Percentiles rank a stretch among this genome's conserved stretches.
Conservation (phyloP, 495 filamentous ascomycete species). For the Daldinia caldariorum region DNA sequence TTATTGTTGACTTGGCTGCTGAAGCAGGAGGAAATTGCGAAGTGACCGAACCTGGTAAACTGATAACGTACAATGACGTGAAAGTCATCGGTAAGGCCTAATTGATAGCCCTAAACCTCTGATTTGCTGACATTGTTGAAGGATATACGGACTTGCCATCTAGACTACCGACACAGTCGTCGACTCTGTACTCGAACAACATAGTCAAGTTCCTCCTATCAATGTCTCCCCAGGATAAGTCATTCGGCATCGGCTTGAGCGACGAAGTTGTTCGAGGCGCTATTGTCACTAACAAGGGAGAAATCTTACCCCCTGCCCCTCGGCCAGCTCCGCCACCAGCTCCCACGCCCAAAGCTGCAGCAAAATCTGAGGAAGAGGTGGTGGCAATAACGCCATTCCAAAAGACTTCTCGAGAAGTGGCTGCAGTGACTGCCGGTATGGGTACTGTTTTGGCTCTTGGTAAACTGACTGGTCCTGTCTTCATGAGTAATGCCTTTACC, state of each 20-base stretch:
- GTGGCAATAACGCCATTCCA: slow-evolving; percentile 80
- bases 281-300: slow-evolving; percentile 77
- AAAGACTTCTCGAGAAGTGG: slow-evolving; percentile 75
- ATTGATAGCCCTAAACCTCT: not conserved
- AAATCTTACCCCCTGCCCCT: slow-evolving; percentile 76
- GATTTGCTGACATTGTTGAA: slow-evolving; percentile 39
- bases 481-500: slow-evolving; percentile 84
- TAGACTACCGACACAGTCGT: slow-evolving; percentile 80
- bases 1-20: slow-evolving; percentile 82
- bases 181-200: slow-evolving; percentile 86
- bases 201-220: slow-evolving; percentile 84
- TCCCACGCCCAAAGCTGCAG: slow-evolving; percentile 61
- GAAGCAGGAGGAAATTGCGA: slow-evolving; percentile 86
- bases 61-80: slow-evolving; percentile 74
- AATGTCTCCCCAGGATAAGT: slow-evolving; percentile 75
- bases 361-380: slow-evolving; percentile 64
- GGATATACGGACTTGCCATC: slow-evolving; percentile 86
- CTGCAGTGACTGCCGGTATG: slow-evolving; percentile 75
- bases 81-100: slow-evolving; percentile 73
- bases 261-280: slow-evolving; percentile 84
- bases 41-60: slow-evolving; percentile 72
- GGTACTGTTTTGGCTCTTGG: slow-evolving; percentile 74
- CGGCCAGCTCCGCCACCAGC: slow-evolving; percentile 75
- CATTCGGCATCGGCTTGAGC: slow-evolving; percentile 76
- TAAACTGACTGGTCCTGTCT: slow-evolving; percentile 77